Percentiles rank a stretch among this genome's conserved stretches.
These are phyloP conservation scores for Lactuca sativa DNA, from an alignment of 129 eudicot genomes.

Conservation along the genomic window DNA sequence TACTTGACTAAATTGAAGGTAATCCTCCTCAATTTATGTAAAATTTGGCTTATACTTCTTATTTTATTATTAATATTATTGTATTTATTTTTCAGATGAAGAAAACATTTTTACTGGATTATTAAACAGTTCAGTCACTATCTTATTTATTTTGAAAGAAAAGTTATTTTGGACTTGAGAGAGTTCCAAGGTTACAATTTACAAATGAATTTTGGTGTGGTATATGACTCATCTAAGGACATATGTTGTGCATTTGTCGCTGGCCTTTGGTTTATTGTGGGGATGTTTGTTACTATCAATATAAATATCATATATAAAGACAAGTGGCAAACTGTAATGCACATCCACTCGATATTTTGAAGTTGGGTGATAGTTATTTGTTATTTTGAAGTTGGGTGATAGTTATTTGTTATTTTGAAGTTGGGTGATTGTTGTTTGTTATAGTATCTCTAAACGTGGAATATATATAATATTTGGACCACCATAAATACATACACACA, in stretches of 20 bases:
- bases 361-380: neutral
- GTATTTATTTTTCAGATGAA: neutral
- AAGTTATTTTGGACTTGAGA: neutral
- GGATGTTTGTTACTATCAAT: slow-evolving; percentile 4
- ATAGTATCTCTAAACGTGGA: neutral
- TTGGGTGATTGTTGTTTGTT: too few species aligned
- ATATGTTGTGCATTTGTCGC: neutral
- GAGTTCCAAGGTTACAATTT: too few species aligned
- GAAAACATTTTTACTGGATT: too few species aligned
- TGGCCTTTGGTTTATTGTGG: neutral
- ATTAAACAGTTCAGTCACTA: neutral
- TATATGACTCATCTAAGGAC: neutral
- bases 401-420: neutral
- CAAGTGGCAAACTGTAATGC: slow-evolving; percentile 8
- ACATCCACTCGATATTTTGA: slow-evolving; percentile 3
- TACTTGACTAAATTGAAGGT: too few species aligned
- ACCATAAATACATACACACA: neutral
- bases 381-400: neutral
- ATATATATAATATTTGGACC: neutral
- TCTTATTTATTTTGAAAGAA: too few species aligned
- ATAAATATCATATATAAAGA: slow-evolving; percentile 1
- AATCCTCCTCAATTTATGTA: neutral
- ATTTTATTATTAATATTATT: too few species aligned
- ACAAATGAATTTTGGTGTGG: neutral
- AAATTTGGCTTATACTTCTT: too few species aligned